phyloP scores from a whole-genome alignment of 164 flowering plant species.

The Taxillus chinensis region DNA sequence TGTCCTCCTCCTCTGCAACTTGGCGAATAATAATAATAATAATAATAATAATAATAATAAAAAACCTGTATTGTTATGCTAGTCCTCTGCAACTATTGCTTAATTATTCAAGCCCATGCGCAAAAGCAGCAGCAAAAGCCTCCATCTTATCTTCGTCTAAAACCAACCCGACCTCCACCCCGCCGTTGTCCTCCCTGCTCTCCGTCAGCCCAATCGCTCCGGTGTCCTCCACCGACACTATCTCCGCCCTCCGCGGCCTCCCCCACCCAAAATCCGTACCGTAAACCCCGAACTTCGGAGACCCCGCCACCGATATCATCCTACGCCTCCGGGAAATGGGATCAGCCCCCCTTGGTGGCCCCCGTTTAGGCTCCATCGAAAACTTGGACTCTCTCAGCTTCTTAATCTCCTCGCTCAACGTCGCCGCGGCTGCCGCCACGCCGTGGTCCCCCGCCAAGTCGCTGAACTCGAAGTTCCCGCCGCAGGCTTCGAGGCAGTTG shows the following conservation, averaged over 20 bases:
- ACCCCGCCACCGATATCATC: slow-evolving; percentile 25
- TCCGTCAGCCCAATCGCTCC: slow-evolving; percentile 25
- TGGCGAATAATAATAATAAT: no score
- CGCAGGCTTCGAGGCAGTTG: slow-evolving; percentile 10
- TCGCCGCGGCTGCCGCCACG: slow-evolving; percentile 6
- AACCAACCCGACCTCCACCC: slow-evolving; percentile 24
- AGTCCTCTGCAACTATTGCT: no score
- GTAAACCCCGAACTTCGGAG: slow-evolving; percentile 28
- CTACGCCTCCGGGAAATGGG: slow-evolving; percentile 15
- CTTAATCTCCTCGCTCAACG: slow-evolving; percentile 1
- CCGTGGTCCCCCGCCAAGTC: slow-evolving; percentile 15
- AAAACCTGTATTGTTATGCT: no score
- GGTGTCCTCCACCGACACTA: slow-evolving; percentile 16
- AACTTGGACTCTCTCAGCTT: neutral
- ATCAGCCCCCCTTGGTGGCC: neutral
- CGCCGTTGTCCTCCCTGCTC: slow-evolving; percentile 24
- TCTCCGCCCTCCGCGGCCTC: slow-evolving; percentile 26
- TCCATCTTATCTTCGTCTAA: slow-evolving; percentile 17
- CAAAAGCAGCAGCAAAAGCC: slow-evolving; percentile 18
- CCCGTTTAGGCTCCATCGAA: neutral
- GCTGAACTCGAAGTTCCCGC: neutral
- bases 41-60: no score
- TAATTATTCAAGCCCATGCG: neutral
- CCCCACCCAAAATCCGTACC: slow-evolving; percentile 43
- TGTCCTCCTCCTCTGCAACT: no score